These are phyloP conservation scores for Amphicarpaea edgeworthii DNA, from an alignment of 306 rosid species.

Conservation along the genomic window DNA sequence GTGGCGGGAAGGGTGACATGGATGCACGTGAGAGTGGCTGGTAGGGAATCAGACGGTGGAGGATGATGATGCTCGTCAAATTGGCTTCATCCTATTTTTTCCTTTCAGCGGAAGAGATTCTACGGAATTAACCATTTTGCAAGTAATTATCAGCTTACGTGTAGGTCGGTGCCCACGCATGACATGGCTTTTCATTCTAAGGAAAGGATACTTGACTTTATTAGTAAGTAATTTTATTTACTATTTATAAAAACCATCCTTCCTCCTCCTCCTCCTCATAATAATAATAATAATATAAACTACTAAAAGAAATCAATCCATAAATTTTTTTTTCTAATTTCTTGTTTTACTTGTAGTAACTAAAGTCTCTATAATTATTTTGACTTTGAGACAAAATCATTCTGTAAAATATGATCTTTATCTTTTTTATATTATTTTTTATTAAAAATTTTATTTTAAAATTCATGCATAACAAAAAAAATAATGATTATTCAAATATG, in stretches of 20 bases:
- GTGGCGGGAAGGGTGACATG: neutral
- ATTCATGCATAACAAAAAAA: too few species aligned
- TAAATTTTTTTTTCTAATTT: too few species aligned
- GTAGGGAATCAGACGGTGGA: conserved; percentile 49
- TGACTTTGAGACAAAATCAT: too few species aligned
- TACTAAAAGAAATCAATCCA: too few species aligned
- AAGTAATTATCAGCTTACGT: conserved; percentile 45
- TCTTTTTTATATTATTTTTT: too few species aligned
- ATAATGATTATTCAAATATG: too few species aligned
- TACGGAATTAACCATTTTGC: conserved; percentile 43
- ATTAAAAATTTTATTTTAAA: too few species aligned
- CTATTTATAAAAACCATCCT: neutral
- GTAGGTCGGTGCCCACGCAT: conserved; percentile 16
- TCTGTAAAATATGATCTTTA: too few species aligned
- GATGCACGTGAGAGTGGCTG: conserved; percentile 56
- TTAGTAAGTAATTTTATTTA: conserved; percentile 22
- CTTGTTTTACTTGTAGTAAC: too few species aligned
- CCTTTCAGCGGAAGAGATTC: conserved; percentile 29
- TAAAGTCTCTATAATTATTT: too few species aligned
- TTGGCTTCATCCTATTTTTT: conserved; percentile 19
- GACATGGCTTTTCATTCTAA: conserved; percentile 35
- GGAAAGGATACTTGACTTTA: conserved; percentile 43
- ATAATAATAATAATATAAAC: too few species aligned
- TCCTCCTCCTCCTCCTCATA: too few species aligned
- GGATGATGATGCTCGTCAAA: conserved; percentile 35